Evolutionary conservation across 1,284 basidiomycete genomes (phyloP).

Genomic region (Athelia sp.): DNA sequence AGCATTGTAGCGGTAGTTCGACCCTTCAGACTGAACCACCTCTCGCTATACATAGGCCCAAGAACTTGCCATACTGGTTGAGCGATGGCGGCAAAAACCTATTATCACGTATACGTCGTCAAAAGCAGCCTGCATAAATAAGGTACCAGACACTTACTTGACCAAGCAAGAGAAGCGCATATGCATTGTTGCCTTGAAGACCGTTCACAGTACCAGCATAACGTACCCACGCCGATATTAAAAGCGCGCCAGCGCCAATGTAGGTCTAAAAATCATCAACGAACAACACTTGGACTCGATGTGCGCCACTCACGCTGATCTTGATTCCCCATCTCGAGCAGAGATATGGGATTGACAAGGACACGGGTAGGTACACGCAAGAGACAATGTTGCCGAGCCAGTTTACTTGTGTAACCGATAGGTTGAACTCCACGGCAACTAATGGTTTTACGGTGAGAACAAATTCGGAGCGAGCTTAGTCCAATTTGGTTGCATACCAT

Average conservation of each 20-base stretch:
- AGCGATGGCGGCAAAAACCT: constrained; percentile 31
- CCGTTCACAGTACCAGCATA: constrained; percentile 33
- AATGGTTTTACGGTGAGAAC: background rate
- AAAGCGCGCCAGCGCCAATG: constrained; percentile 26
- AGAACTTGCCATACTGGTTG: constrained; percentile 38
- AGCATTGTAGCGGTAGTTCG: constrained; percentile 45
- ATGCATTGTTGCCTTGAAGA: constrained; percentile 23
- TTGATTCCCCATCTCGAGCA: constrained; percentile 31
- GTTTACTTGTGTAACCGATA: constrained; percentile 35
- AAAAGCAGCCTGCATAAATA: background rate
- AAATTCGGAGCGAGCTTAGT: too few relatives aligned
- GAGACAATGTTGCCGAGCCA: constrained; percentile 41
- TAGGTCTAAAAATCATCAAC: too few relatives aligned
- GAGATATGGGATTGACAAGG: constrained; percentile 29
- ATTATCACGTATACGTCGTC: background rate
- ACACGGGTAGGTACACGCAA: constrained; percentile 32
- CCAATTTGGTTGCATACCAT: constrained; percentile 22
- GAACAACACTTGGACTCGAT: too few relatives aligned
- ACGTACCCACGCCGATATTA: constrained; percentile 38
- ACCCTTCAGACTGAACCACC: constrained; percentile 40
- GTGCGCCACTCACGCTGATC: constrained; percentile 27
- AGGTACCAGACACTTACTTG: constrained; percentile 30
- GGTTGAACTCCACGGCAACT: constrained; percentile 32
- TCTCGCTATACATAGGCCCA: constrained; percentile 39
- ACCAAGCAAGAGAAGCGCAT: constrained; percentile 35